Percentiles rank a stretch among this genome's conserved stretches.
Conservation (phyloP, 2,329 filamentous ascomycete genomes). For the Xylariaceae sp. region DNA sequence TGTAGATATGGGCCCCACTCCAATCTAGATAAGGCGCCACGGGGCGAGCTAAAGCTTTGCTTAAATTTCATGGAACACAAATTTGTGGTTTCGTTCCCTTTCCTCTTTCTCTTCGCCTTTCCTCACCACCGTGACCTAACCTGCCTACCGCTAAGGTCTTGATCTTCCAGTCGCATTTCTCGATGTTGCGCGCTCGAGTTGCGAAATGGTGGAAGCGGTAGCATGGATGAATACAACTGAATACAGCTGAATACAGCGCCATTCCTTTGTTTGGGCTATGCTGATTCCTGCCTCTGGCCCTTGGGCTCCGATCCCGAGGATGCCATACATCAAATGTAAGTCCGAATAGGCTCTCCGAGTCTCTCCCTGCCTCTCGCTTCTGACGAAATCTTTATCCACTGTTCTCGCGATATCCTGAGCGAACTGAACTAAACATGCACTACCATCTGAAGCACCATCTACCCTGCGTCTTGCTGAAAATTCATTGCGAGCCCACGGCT, state of each 20-base stretch:
- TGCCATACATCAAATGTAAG: conserved; percentile 8
- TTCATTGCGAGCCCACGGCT: conserved; percentile 13
- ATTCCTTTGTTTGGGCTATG: neutral
- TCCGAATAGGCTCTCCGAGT: neutral
- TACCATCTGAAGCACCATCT: conserved; percentile 61
- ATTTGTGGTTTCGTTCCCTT: conserved; percentile 10
- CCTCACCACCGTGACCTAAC: neutral
- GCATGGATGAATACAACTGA: neutral
- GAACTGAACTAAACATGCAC: conserved; percentile 63
- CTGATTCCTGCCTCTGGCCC: neutral
- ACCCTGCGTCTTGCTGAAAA: conserved; percentile 17
- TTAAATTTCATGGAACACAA: conserved; percentile 18
- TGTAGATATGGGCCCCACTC: too few relatives aligned
- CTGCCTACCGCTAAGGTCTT: neutral
- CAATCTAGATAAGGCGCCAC: neutral
- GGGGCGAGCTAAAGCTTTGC: conserved; percentile 1
- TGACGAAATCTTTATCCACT: conserved; percentile 54
- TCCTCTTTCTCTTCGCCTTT: neutral
- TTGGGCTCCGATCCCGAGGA: neutral
- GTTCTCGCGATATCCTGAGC: conserved; percentile 58
- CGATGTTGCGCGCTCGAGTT: neutral
- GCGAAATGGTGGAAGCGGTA: neutral
- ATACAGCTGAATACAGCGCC: too few relatives aligned
- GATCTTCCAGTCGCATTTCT: neutral
- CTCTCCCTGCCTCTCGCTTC: conserved; percentile 27